Percentiles rank a stretch among this genome's conserved stretches.
Evolutionary conservation across 805 yeast genomes (phyloP).

Genomic region (Nakazawaea peltata): DNA sequence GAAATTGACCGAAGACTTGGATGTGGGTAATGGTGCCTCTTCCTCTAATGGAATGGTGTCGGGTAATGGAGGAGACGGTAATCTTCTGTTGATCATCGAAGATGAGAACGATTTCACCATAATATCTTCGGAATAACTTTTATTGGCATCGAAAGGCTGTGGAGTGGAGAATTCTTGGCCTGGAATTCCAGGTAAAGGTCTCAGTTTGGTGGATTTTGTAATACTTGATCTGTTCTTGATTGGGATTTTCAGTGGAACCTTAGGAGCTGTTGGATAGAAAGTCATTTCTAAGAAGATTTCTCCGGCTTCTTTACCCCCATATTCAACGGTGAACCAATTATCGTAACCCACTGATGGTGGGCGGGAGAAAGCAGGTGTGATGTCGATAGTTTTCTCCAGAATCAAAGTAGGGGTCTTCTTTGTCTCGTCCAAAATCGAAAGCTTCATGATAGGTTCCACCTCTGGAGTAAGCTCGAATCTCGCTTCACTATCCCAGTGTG

Average conservation of each 20-base stretch:
- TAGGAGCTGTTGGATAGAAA: slow-evolving; percentile 53
- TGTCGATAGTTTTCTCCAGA: slow-evolving; percentile 74
- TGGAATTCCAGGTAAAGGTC: slow-evolving; percentile 21
- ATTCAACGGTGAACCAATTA: slow-evolving; percentile 68
- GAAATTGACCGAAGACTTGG: background rate
- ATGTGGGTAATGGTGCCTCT: background rate
- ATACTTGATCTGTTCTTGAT: slow-evolving; percentile 8
- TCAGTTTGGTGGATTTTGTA: slow-evolving; percentile 1
- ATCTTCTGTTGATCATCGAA: slow-evolving; percentile 2
- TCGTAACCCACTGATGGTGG: slow-evolving; percentile 72
- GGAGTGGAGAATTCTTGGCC: slow-evolving; percentile 12
- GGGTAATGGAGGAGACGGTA: slow-evolving; percentile 3
- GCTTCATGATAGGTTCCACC: slow-evolving; percentile 51
- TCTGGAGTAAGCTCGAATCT: slow-evolving; percentile 60
- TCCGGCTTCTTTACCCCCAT: slow-evolving; percentile 75
- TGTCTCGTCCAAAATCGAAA: slow-evolving; percentile 78
- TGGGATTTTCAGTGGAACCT: slow-evolving; percentile 15
- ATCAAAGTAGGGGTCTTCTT: slow-evolving; percentile 82
- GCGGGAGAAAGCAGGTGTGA: slow-evolving; percentile 62
- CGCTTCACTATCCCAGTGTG: slow-evolving; percentile 76
- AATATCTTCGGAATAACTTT: background rate
- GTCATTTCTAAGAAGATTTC: slow-evolving; percentile 87
- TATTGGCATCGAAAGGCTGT: background rate
- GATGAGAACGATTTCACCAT: slow-evolving; percentile 8
- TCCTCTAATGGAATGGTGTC: slow-evolving; percentile 7